A percentile compares a stretch with the other conserved stretches of the same genome.
Evolutionary conservation across 129 eudicot species (phyloP).

Genomic region (Artemisia annua): DNA sequence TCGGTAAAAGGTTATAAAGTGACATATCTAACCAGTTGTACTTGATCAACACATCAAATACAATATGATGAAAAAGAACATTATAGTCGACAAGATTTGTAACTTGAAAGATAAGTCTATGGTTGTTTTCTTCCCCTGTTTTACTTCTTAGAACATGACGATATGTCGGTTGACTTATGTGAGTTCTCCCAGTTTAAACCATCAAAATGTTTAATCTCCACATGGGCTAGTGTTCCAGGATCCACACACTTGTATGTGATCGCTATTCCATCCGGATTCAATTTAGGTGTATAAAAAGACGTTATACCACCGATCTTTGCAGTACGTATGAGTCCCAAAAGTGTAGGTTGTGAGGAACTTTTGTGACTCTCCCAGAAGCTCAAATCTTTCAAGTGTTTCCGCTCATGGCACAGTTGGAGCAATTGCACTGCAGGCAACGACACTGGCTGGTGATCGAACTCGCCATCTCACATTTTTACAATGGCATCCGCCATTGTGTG

Average conservation of each 20-base stretch:
- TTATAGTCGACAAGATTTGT: too few species aligned
- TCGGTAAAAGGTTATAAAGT: too few species aligned
- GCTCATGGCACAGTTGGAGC: slow-evolving; percentile 80
- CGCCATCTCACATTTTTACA: slow-evolving; percentile 75
- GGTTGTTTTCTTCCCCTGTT: background rate
- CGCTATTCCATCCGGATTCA: slow-evolving; percentile 84
- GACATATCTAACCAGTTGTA: too few species aligned
- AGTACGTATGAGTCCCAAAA: slow-evolving; percentile 63
- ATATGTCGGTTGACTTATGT: slow-evolving; percentile 48
- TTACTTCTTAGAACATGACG: slow-evolving; percentile 53
- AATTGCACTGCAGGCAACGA: slow-evolving; percentile 81
- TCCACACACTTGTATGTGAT: slow-evolving; percentile 72
- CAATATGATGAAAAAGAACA: too few species aligned
- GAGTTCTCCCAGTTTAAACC: slow-evolving; percentile 83
- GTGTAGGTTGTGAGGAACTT: slow-evolving; percentile 75
- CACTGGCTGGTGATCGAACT: slow-evolving; percentile 52
- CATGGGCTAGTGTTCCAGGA: slow-evolving; percentile 69
- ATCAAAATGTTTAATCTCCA: slow-evolving; percentile 62
- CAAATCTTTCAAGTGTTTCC: slow-evolving; percentile 67
- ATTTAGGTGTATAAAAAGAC: slow-evolving; percentile 68
- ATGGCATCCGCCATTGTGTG: slow-evolving; percentile 84
- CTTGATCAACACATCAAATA: too few species aligned
- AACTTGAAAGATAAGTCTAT: background rate
- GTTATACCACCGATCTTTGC: slow-evolving; percentile 88
- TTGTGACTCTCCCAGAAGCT: slow-evolving; percentile 50